Evolutionary conservation across 139 green algal species (phyloP), one percentile per base, ranked within the genome.

Genomic region (Chlamydomonas eustigma): DNA sequence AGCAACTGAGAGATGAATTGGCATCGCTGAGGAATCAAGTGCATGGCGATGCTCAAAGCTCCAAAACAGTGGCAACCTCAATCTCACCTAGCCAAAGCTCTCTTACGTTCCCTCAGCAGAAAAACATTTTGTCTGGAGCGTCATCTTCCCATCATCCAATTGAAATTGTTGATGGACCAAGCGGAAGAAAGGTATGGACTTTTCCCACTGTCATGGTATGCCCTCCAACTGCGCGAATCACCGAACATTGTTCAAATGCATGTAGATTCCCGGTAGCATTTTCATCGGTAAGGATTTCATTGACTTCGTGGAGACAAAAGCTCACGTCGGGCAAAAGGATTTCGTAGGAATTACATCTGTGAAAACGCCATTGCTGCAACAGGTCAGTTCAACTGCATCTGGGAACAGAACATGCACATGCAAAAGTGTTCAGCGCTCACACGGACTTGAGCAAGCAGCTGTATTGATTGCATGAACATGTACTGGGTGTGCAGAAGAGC

Each of bases 311-410:
- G 81, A 84, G 67, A 36, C 65, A 2, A 79, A 74, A 32, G 81
- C 81, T 0, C 67, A 73, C 24, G 58, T 86, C 18, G 50, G 68
- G 50, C 38, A 73, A 51, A 67, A 75, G 50, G 76, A 86, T 37
- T 83, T 81, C 35, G 74, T 86, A 33, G 81, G 81, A n/a, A 84
- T 86, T 28, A 84, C 64, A 34, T 72, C 67, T 35, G 77, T 82
- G 25, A 82, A 82, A 33, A 22, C 39, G 30, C 39, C 58, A 18
- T 8, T 28, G 58, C 25, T 70, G 58, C 50, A n/a, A n/a, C n/a
- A n/a, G n/a, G n/a, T n/a, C n/a, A n/a, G n/a, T n/a, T n/a, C n/a
- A n/a, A n/a, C n/a, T n/a, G n/a, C n/a, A n/a, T n/a, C n/a, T n/a
- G n/a, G n/a, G n/a, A n/a, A n/a, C n/a, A n/a, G n/a, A n/a, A n/a